A percentile compares a stretch with the other conserved stretches of the same genome.
phyloP scores from a whole-genome alignment of 2,329 filamentous ascomycete species.

The Paecilomyces sp. region DNA sequence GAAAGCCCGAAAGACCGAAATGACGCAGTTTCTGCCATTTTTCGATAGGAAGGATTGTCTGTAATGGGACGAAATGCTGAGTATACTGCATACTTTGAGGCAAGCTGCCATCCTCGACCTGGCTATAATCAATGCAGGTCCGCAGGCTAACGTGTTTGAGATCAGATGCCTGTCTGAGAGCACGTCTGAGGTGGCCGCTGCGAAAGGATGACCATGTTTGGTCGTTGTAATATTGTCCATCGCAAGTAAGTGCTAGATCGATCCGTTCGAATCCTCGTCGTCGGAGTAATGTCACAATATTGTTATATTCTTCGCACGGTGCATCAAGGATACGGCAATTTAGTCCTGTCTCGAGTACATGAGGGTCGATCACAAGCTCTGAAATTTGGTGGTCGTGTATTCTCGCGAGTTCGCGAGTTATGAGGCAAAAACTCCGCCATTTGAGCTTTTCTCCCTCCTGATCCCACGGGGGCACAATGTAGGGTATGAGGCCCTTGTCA shows the following conservation, averaged over 20 bases:
- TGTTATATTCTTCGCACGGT: constrained; percentile 15
- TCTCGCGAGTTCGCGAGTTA: constrained; percentile 18
- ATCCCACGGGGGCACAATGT: constrained; percentile 2
- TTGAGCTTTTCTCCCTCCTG: constrained; percentile 7
- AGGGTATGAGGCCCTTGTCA: not conserved
- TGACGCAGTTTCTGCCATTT: constrained; percentile 20
- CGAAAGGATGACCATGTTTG: constrained; percentile 4
- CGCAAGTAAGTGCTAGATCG: constrained; percentile 16
- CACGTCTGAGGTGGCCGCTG: constrained; percentile 1
- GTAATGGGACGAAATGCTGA: constrained; percentile 10
- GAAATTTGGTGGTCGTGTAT: constrained; percentile 16
- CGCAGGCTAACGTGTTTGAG: not conserved
- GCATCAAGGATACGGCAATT: constrained; percentile 23
- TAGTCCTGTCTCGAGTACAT: constrained; percentile 22
- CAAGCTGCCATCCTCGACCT: not conserved
- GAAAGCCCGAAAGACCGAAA: constrained; percentile 22
- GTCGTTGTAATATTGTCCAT: constrained; percentile 1
- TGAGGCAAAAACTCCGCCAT: constrained; percentile 26
- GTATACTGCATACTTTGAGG: not conserved
- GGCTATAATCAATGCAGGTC: not conserved
- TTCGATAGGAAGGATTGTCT: constrained; percentile 21
- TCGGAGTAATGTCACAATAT: constrained; percentile 15
- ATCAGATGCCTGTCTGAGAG: not conserved
- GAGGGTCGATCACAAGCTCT: constrained; percentile 29
- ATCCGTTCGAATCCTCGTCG: constrained; percentile 19